Conservation (phyloP, 225 moss, liverwort and hornwort species). For the Straminergon stramineum region DNA sequence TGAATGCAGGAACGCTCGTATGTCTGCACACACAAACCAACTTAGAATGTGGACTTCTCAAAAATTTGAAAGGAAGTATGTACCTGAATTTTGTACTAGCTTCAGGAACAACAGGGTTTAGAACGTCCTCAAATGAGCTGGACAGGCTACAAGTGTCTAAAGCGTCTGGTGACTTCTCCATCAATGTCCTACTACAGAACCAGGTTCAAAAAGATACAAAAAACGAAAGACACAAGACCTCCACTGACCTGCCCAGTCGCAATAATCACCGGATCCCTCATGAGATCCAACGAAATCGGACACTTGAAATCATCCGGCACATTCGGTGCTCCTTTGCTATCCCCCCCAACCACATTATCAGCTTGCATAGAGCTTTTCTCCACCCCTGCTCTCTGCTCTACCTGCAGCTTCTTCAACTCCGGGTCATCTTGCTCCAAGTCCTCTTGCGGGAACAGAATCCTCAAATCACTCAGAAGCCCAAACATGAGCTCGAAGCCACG, state of each 20-base stretch:
- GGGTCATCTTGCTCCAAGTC: slow-evolving; percentile 34
- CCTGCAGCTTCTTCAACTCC: slow-evolving; percentile 29
- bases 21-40: slow-evolving; percentile 31
- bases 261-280: slow-evolving; percentile 81
- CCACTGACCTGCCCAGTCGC: slow-evolving; percentile 74
- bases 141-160: not conserved
- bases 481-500: slow-evolving; percentile 25
- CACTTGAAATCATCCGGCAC: slow-evolving; percentile 80
- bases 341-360: not conserved
- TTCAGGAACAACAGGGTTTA: not conserved
- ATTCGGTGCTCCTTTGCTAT: slow-evolving; percentile 12
- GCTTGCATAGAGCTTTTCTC: slow-evolving; percentile 18
- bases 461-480: slow-evolving; percentile 20
- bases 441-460: slow-evolving; percentile 26
- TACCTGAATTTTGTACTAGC: not conserved
- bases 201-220: not conserved
- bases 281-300: slow-evolving; percentile 79
- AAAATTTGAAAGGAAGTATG: not conserved
- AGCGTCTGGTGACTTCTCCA: not conserved
- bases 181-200: not conserved
- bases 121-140: not conserved
- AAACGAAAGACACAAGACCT: too few species aligned
- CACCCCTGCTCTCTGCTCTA: slow-evolving; percentile 18
- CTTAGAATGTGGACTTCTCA: not conserved
- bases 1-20: slow-evolving; percentile 72